Evolutionary conservation across 805 yeast genomes (phyloP), one percentile per base, ranked within the genome.

Genomic region (Brettanomyces custersianus): DNA sequence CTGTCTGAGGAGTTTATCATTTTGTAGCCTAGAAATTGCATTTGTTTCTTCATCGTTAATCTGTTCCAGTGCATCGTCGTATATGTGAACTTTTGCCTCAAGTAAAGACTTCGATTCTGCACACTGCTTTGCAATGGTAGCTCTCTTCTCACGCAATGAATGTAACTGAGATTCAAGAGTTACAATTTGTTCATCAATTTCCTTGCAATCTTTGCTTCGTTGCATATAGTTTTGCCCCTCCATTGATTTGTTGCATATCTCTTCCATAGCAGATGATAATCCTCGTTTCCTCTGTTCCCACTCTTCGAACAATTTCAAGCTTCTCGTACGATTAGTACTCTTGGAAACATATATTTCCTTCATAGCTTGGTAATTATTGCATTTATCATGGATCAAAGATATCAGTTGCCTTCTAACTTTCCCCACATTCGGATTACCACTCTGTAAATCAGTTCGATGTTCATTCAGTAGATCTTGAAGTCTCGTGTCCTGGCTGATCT

Each of bases 41-140:
- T 24, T 21, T 20, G 40, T 41, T 33, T 54, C 54, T 15, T 28
- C 31, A 4, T 40, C 27, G 20, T 51, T 52, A 4, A 59, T 37
- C 26, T 36, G 40, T 12, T 47, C 49, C 13, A 57, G 37, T 3
- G 56, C 44, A 25, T 66, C 66, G 12, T 63, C 63, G 40, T 65
- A 68, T 29, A 60, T 60, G 10, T 72, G 65, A 0, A 72, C 49
- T 41, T 59, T 63, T 38, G 72, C 66, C 37, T 72, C 78, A 19
- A 73, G 43, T 3, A 72, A 61, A 3, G 77, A 70, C 43, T 68
- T 64, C 1, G 77, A 62, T 15, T 62, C 63, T 19, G 58, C 54
- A 20, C 72, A 52, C 44, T 72, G 77, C 8, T 43, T 35, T 8
- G 47, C 44, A 1, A 73, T 35, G 4, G 60, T 39, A 9, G 38